phyloP scores from a whole-genome alignment of 306 rosid species.

The Quercus cerris region DNA sequence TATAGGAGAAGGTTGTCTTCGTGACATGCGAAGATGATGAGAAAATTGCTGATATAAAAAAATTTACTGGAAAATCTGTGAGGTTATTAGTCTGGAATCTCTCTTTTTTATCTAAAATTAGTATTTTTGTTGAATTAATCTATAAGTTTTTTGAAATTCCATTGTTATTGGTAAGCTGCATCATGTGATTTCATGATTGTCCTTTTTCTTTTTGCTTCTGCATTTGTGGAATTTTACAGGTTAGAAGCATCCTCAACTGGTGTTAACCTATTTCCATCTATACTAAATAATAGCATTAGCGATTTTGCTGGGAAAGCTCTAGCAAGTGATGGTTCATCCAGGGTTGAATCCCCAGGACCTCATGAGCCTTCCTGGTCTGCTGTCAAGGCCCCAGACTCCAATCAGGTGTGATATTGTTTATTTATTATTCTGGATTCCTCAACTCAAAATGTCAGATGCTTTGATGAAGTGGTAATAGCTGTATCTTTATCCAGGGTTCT shows the following conservation, averaged over 20 bases:
- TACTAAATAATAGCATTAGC: slow-evolving; percentile 34
- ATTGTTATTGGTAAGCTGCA: slow-evolving; percentile 5
- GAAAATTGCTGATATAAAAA: slow-evolving; percentile 48
- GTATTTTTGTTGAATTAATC: slow-evolving; percentile 8
- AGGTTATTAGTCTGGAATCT: slow-evolving; percentile 47
- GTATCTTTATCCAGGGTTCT: slow-evolving; percentile 47
- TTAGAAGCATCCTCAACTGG: slow-evolving; percentile 75
- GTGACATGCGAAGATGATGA: slow-evolving; percentile 96
- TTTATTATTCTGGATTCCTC: not conserved
- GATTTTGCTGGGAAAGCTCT: slow-evolving; percentile 33
- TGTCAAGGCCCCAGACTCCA: slow-evolving; percentile 41
- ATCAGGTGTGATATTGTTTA: slow-evolving; percentile 44
- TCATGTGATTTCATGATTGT: slow-evolving; percentile 15
- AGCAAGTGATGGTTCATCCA: slow-evolving; percentile 30
- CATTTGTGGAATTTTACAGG: slow-evolving; percentile 42
- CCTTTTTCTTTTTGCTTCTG: slow-evolving; percentile 17
- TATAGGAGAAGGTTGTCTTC: slow-evolving; percentile 89
- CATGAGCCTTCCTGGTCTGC: slow-evolving; percentile 42
- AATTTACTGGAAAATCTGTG: slow-evolving; percentile 52
- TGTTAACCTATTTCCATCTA: slow-evolving; percentile 52
- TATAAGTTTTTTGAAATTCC: slow-evolving; percentile 19
- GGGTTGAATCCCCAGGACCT: slow-evolving; percentile 23
- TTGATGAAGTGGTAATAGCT: not conserved
- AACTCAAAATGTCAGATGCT: not conserved
- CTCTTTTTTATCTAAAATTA: not conserved